Evolutionary conservation across 352 stramenopile genomes (phyloP).

Genomic region (Thalassiosira hispida): DNA sequence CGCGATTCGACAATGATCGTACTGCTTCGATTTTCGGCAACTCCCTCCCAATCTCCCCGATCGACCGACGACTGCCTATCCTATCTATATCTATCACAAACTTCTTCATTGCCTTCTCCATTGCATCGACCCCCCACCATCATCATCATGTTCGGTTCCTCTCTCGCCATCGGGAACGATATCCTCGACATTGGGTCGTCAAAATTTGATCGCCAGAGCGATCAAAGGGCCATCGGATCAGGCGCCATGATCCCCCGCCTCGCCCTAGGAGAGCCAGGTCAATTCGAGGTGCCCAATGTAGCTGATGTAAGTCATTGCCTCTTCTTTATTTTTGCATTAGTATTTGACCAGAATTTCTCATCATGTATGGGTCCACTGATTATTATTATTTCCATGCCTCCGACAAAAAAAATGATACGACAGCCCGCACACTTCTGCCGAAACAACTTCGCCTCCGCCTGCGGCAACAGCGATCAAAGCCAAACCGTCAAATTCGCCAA

Average conservation of each 20-base stretch:
- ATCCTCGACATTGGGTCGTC: slow-evolving; percentile 79
- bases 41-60: no score
- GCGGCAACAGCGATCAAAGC: slow-evolving; percentile 92
- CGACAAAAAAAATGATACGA: no score
- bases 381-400: no score
- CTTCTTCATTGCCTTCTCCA: not conserved
- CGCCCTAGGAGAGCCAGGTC: slow-evolving; percentile 45
- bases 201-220: slow-evolving; percentile 56
- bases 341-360: not conserved
- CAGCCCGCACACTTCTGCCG: slow-evolving; percentile 94
- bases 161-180: slow-evolving; percentile 60
- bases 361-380: not conserved
- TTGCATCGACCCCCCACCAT: not conserved
- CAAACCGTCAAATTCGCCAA: slow-evolving; percentile 96
- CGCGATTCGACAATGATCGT: no score
- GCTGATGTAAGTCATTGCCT: slow-evolving; percentile 59
- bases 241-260: slow-evolving; percentile 30
- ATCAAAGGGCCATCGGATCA: slow-evolving; percentile 39
- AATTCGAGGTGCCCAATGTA: slow-evolving; percentile 80
- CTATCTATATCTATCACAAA: no score
- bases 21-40: no score
- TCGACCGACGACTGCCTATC: no score
- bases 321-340: slow-evolving; percentile 3
- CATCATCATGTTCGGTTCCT: slow-evolving; percentile 56
- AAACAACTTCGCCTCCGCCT: slow-evolving; percentile 96